A percentile compares a stretch with the other conserved stretches of the same genome.
phyloP scores from a whole-genome alignment of 2,329 filamentous ascomycete genomes.

The Pseudocercospora vitis region DNA sequence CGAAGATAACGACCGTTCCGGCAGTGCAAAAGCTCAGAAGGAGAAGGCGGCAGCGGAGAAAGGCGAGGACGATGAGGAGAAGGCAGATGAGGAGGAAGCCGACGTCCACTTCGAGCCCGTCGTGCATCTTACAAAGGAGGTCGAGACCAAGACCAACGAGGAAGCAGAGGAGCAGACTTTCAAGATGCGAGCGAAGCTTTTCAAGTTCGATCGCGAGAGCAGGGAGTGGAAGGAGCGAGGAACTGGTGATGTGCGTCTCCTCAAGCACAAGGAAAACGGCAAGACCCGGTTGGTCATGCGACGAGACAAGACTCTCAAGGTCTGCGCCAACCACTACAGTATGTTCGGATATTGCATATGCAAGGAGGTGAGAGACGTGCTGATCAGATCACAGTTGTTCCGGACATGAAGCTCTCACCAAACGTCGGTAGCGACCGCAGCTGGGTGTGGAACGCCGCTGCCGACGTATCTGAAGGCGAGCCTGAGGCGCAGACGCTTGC shows the following conservation, averaged over 20 bases:
- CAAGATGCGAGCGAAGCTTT: conserved; percentile 99
- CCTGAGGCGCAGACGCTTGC: conserved; percentile 93
- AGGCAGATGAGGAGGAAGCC: conserved; percentile 60
- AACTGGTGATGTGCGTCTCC: conserved; percentile 89
- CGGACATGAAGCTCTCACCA: conserved; percentile 97
- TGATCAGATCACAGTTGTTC: conserved; percentile 65
- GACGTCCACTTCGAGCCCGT: conserved; percentile 98
- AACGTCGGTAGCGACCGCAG: conserved; percentile 97
- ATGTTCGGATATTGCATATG: conserved; percentile 44
- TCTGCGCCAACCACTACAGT: conserved; percentile 99
- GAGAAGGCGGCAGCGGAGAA: conserved; percentile 56
- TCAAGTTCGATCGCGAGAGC: conserved; percentile 90
- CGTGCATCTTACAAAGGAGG: conserved; percentile 91
- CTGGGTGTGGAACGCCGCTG: conserved; percentile 99
- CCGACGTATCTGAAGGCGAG: conserved; percentile 97
- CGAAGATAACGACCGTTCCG: conserved; percentile 81
- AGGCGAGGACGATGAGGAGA: conserved; percentile 40
- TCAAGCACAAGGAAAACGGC: conserved; percentile 98
- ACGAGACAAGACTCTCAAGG: conserved; percentile 99
- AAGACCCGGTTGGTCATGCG: conserved; percentile 99
- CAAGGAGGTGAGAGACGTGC: conserved; percentile 15
- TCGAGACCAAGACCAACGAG: conserved; percentile 97
- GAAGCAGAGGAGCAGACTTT: conserved; percentile 96
- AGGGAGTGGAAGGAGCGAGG: conserved; percentile 99
- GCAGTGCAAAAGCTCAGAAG: conserved; percentile 70